A percentile compares a stretch with the other conserved stretches of the same genome.
These are phyloP conservation scores for Quercus wislizeni DNA, from an alignment of 306 rosid species.

Conservation along the genomic window DNA sequence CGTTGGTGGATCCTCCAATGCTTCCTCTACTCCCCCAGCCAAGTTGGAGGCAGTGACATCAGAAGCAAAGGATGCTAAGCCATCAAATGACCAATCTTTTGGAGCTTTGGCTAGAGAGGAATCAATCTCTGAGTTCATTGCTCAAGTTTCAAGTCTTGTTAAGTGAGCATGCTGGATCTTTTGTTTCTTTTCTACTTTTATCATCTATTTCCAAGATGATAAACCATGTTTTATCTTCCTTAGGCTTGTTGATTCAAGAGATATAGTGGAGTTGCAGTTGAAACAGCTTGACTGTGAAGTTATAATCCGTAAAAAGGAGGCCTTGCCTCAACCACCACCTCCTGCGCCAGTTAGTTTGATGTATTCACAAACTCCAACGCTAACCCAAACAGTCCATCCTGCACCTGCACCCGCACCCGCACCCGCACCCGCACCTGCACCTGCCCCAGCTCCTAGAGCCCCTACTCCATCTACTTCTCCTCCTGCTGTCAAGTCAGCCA, in stretches of 20 bases:
- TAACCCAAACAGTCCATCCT: slow-evolving; percentile 8
- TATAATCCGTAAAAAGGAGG: slow-evolving; percentile 67
- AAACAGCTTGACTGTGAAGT: slow-evolving; percentile 73
- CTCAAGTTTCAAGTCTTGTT: slow-evolving; percentile 69
- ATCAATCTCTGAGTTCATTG: slow-evolving; percentile 57
- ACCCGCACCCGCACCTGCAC: slow-evolving; percentile 20
- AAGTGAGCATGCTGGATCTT: slow-evolving; percentile 43
- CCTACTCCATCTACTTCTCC: slow-evolving; percentile 38
- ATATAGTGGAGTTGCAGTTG: slow-evolving; percentile 68
- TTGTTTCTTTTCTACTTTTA: neutral
- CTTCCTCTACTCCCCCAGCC: slow-evolving; percentile 35
- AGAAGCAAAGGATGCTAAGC: slow-evolving; percentile 19
- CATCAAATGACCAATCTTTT: slow-evolving; percentile 31
- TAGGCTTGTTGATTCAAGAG: slow-evolving; percentile 89
- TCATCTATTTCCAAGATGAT: neutral
- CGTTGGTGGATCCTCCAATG: slow-evolving; percentile 48
- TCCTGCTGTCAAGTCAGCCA: slow-evolving; percentile 43
- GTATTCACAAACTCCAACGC: slow-evolving; percentile 32
- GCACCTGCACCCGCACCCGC: slow-evolving; percentile 25
- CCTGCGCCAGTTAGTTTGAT: slow-evolving; percentile 36
- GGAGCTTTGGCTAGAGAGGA: slow-evolving; percentile 54
- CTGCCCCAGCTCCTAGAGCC: slow-evolving; percentile 25
- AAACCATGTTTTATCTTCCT: slow-evolving; percentile 18
- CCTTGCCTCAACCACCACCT: slow-evolving; percentile 52
- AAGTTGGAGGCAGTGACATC: slow-evolving; percentile 36